These are phyloP conservation scores for Tetradesmus obliquus DNA, from an alignment of 139 green algal species.

Conservation along the genomic window DNA sequence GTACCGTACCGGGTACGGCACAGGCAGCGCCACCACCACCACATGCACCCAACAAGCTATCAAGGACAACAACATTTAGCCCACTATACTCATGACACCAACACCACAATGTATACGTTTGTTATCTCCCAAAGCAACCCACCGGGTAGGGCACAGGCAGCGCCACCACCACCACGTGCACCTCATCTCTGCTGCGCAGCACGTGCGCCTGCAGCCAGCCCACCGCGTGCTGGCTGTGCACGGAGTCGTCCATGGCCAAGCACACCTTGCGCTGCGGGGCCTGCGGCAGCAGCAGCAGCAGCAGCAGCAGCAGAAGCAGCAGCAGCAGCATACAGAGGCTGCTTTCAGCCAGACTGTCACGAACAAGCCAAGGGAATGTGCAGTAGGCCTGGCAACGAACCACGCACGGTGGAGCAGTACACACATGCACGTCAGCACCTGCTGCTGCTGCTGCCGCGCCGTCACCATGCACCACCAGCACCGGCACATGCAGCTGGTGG, in stretches of 20 bases:
- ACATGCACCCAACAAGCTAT: neutral
- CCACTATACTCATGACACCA: neutral
- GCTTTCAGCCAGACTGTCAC: no score
- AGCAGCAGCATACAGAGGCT: neutral
- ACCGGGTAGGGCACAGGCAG: constrained; percentile 66
- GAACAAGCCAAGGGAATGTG: no score
- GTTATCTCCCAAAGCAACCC: neutral
- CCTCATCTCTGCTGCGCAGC: constrained; percentile 54
- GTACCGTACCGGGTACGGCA: neutral
- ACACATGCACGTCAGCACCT: neutral
- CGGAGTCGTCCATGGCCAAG: constrained; percentile 55
- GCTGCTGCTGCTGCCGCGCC: neutral
- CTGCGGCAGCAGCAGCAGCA: constrained; percentile 29
- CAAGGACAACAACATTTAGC: no score
- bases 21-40: neutral
- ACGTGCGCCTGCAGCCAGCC: constrained; percentile 58
- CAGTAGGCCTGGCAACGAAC: no score
- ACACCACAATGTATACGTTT: neutral
- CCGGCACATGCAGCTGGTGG: neutral
- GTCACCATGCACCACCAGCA: neutral
- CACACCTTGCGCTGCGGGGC: neutral
- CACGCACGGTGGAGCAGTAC: no score
- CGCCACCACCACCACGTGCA: constrained; percentile 70
- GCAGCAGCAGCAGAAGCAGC: neutral
- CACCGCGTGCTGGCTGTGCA: constrained; percentile 48